Evolutionary conservation across 768 basidiomycete genomes (phyloP).

Genomic region (Candolleomyces aberdarensis): DNA sequence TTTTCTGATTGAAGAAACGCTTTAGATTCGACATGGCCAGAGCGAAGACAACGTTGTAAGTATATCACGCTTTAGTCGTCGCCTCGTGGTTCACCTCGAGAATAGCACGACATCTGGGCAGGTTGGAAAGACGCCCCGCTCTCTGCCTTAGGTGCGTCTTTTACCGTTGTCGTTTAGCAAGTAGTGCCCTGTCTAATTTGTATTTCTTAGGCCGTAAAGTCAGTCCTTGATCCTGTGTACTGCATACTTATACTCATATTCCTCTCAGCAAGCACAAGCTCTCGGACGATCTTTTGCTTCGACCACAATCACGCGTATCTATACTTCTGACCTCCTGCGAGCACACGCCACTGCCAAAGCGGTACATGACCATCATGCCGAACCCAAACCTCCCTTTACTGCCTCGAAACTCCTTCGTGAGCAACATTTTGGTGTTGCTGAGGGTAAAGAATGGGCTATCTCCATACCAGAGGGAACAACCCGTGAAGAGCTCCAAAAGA

Average conservation of each 20-base stretch:
- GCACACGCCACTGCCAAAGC: conserved; percentile 60
- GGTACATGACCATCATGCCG: conserved; percentile 46
- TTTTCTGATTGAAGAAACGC: too few relatives aligned
- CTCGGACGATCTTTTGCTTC: conserved; percentile 51
- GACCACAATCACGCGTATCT: conserved; percentile 51
- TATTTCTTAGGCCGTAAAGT: conserved; percentile 13
- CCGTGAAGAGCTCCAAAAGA: conserved; percentile 42
- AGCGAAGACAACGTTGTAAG: conserved; percentile 67
- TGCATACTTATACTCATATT: not conserved
- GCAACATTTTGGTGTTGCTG: conserved; percentile 69
- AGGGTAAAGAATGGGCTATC: conserved; percentile 55
- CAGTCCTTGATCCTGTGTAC: not conserved
- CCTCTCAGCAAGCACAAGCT: conserved; percentile 55
- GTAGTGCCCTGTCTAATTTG: not conserved
- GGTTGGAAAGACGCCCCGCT: conserved; percentile 79
- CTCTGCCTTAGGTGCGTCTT: conserved; percentile 55
- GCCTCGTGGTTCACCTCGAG: too few relatives aligned
- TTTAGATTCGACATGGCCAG: conserved; percentile 64
- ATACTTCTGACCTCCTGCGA: conserved; percentile 67
- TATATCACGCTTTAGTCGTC: not conserved
- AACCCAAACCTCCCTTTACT: conserved; percentile 52
- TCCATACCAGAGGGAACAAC: conserved; percentile 26
- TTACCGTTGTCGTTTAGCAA: not conserved
- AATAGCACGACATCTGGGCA: conserved; percentile 54
- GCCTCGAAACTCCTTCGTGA: conserved; percentile 61